Conservation (phyloP, 2,329 filamentous ascomycete species). For the Escovopsis sp. region DNA sequence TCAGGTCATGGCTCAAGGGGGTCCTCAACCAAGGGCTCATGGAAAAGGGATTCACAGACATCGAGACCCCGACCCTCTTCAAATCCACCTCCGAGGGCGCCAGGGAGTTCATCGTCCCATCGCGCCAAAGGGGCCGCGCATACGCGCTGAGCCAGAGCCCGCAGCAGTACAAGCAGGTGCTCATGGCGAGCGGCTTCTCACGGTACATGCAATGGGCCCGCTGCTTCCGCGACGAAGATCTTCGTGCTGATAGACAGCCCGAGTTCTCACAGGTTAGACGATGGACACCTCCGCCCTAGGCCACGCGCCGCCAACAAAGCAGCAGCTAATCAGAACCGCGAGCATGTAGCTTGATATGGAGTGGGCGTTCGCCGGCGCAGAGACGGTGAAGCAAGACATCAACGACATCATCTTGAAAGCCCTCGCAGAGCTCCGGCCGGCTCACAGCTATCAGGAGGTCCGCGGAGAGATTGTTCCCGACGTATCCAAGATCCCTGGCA, state of each 20-base stretch:
- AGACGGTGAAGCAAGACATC: constrained; percentile 19
- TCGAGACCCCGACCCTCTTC: constrained; percentile 90
- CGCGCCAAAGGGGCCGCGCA: constrained; percentile 56
- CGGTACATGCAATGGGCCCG: constrained; percentile 86
- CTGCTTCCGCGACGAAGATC: constrained; percentile 91
- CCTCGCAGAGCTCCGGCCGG: constrained; percentile 14
- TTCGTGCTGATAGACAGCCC: constrained; percentile 82
- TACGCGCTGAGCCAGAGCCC: constrained; percentile 94
- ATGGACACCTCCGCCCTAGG: not conserved
- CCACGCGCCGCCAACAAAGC: not conserved
- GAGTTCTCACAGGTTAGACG: constrained; percentile 73
- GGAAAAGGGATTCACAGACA: constrained; percentile 50
- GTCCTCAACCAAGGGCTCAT: constrained; percentile 40
- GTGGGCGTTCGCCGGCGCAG: constrained; percentile 64
- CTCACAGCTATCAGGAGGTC: constrained; percentile 49
- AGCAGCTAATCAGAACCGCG: constrained; percentile 1
- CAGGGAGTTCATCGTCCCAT: constrained; percentile 86
- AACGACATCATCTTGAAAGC: constrained; percentile 20
- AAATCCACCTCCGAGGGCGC: constrained; percentile 96
- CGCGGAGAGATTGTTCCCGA: constrained; percentile 20
- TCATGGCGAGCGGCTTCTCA: constrained; percentile 78
- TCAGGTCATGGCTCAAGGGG: constrained; percentile 48
- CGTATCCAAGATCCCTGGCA: constrained; percentile 12
- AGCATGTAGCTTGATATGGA: constrained; percentile 65
- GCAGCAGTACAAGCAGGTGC: constrained; percentile 95